A percentile compares a stretch with the other conserved stretches of the same genome.
Conservation (phyloP, 129 eudicot species). For the Scalesia atractyloides region DNA sequence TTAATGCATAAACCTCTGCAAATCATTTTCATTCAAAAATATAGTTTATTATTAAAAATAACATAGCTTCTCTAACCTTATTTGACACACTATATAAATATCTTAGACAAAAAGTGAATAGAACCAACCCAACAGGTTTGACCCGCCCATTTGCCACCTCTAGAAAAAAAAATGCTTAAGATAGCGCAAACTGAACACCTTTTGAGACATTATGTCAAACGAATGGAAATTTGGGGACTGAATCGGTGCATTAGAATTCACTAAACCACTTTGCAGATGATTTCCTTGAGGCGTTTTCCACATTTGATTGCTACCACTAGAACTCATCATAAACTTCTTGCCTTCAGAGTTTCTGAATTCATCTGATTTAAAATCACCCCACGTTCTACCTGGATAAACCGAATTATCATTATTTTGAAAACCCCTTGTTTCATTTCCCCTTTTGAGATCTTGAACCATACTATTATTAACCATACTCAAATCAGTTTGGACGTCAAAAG, state of each 20-base stretch:
- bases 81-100: no score
- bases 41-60: not conserved
- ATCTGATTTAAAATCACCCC: slow-evolving; percentile 45
- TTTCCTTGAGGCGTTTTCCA: slow-evolving; percentile 54
- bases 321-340: slow-evolving; percentile 54
- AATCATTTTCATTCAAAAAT: not conserved
- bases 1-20: not conserved
- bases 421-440: slow-evolving; percentile 39
- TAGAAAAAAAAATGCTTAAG: slow-evolving; percentile 2
- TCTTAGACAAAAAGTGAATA: not conserved
- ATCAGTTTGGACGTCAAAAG: slow-evolving; percentile 46
- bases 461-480: slow-evolving; percentile 40
- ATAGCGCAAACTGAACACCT: slow-evolving; percentile 45
- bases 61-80: not conserved
- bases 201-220: slow-evolving; percentile 54
- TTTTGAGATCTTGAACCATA: slow-evolving; percentile 41
- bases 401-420: slow-evolving; percentile 40
- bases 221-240: slow-evolving; percentile 55
- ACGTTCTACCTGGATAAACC: slow-evolving; percentile 40
- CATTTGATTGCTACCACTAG: slow-evolving; percentile 47
- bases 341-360: slow-evolving; percentile 46
- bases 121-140: not conserved
- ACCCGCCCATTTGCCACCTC: not conserved
- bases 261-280: slow-evolving; percentile 53
- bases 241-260: slow-evolving; percentile 42